A percentile compares a stretch with the other conserved stretches of the same genome.
phyloP scores from a whole-genome alignment of 495 filamentous ascomycete genomes.

The Penicillium manginii region DNA sequence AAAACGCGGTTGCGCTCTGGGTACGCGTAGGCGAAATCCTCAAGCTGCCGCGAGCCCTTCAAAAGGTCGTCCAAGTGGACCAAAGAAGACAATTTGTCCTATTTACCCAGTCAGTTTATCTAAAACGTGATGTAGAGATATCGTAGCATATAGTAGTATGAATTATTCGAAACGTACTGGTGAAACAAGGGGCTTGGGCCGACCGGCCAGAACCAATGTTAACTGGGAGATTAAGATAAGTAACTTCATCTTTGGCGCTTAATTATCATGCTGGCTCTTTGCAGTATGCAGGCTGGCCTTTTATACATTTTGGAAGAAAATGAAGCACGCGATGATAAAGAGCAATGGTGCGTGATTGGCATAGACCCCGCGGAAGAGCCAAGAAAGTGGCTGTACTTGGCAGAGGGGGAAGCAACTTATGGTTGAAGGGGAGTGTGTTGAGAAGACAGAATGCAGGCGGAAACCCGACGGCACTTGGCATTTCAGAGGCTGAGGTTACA shows the following conservation, averaged over 20 bases:
- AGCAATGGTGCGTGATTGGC: slow-evolving; percentile 6
- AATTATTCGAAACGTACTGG: slow-evolving; percentile 18
- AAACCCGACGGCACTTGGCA: slow-evolving; percentile 23
- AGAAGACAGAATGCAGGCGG: slow-evolving; percentile 15
- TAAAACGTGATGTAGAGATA: neutral
- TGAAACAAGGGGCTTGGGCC: slow-evolving; percentile 16
- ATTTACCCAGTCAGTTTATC: neutral
- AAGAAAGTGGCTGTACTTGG: slow-evolving; percentile 21
- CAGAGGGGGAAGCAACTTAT: slow-evolving; percentile 11
- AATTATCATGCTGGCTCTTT: neutral
- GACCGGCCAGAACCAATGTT: slow-evolving; percentile 15
- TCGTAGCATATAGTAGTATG: neutral
- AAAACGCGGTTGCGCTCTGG: slow-evolving; percentile 60
- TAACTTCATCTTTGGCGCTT: slow-evolving; percentile 19
- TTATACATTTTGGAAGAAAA: neutral
- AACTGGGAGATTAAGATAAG: slow-evolving; percentile 6
- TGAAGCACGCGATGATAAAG: slow-evolving; percentile 12
- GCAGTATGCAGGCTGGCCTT: neutral
- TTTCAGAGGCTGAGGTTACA: slow-evolving; percentile 22
- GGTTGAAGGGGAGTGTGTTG: slow-evolving; percentile 9
- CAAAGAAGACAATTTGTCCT: slow-evolving; percentile 17
- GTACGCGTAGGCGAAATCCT: slow-evolving; percentile 51
- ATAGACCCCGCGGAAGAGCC: slow-evolving; percentile 1
- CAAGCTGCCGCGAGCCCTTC: slow-evolving; percentile 40
- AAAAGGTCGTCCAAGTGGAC: slow-evolving; percentile 39